Conservation (phyloP, 805 yeast genomes). For the Suhomyces prunicola region DNA sequence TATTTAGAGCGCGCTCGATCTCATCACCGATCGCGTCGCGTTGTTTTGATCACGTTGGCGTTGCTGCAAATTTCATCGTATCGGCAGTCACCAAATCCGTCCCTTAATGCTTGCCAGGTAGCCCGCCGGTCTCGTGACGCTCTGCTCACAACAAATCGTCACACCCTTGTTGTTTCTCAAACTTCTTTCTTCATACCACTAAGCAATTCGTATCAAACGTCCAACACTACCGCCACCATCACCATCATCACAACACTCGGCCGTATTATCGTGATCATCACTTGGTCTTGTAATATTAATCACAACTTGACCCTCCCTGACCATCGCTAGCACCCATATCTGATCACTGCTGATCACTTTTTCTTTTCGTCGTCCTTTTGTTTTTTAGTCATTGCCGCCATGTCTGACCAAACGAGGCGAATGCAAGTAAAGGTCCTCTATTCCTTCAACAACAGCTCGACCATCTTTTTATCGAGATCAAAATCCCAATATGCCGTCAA, state of each 20-base stretch:
- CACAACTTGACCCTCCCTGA: background rate
- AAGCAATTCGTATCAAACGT: background rate
- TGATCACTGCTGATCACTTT: background rate
- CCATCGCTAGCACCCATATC: background rate
- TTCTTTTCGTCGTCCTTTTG: background rate
- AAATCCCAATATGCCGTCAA: conserved; percentile 31
- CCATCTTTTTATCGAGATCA: conserved; percentile 43
- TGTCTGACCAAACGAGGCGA: conserved; percentile 27
- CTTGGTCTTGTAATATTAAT: background rate
- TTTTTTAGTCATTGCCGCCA: conserved; percentile 5
- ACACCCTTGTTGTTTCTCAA: background rate
- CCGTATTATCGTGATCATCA: background rate
- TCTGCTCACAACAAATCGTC: background rate
- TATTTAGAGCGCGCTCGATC: background rate
- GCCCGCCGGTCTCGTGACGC: conserved; percentile 1
- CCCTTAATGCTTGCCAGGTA: background rate
- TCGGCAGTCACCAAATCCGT: background rate
- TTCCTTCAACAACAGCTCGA: conserved; percentile 41
- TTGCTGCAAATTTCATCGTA: conserved; percentile 3
- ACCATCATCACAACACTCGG: background rate
- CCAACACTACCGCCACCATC: background rate
- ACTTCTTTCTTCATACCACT: background rate
- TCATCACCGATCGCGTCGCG: conserved; percentile 9
- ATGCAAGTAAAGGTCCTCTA: conserved; percentile 47
- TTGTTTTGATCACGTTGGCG: conserved; percentile 7